Base-by-base conservation (phyloP, 2,329 filamentous ascomycete species). In the Fusarium ambrosium region DNA sequence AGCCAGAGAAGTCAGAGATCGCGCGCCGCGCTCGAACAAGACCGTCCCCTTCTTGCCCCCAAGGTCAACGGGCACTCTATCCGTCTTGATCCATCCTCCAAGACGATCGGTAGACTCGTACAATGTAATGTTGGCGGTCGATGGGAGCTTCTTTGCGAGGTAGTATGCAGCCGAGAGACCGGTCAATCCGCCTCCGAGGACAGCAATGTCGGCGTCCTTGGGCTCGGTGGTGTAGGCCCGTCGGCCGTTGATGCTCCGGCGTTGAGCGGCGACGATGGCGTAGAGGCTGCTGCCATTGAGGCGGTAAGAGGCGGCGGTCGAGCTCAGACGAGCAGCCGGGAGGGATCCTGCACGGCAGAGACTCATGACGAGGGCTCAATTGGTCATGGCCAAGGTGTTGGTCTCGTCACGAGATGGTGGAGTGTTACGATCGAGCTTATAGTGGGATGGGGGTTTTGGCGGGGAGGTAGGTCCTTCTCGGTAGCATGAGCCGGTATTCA, bases 71-170 rank as follows among this genome's bases (percentile, higher is more conserved):
- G 89, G 82, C 14, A 93, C 86, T 61, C 84, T 85, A 74, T 92
- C 88, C 2, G 93, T 95, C 72, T 91, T 85, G 45, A 98, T 86
- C 95, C 95, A 98, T 55, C 97, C 97, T 51, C 97, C 97, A 1
- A 96, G 82, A 22, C 91, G 87, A 24, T 89, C 81, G 32, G 87
- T 89, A 22, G 89, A 89, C 82, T 99, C 97, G 82, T 95, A 98
- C 11, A 99, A 80, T 0, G 94, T 97, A 78, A 99, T 91, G 62
- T 91, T 90, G 37, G 91, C 88, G 66, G 88, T 86, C 56, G 82
- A 69, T 5, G 92, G 90, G n/a, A 93, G 88, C 78, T 92, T 86
- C 75, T 90, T 90, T 14, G 91, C 87, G 53, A 98, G 87, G 82
- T 94, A 95, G 85, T 94, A 94, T 34, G 95, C 94, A 43, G 92